Percentiles rank a stretch among this genome's conserved stretches.
Evolutionary conservation across 352 stramenopile genomes (phyloP).

Genomic region (Globisporangium okanoganense): DNA sequence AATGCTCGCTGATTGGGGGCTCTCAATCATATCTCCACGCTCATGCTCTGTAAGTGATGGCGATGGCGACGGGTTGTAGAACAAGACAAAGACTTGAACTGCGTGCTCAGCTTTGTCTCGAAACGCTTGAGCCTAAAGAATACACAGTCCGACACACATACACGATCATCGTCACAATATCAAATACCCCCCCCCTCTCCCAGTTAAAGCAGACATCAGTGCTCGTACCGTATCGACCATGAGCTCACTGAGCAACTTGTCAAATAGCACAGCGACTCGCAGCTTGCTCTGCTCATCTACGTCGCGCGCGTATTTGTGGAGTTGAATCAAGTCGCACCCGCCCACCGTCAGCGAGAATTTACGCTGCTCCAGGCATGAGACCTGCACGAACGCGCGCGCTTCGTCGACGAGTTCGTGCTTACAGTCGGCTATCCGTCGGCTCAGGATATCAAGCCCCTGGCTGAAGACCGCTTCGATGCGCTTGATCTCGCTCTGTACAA

Average conservation of each 20-base stretch:
- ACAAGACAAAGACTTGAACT: constrained; percentile 1
- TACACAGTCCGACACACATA: background rate
- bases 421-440: background rate
- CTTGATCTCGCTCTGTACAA: constrained; percentile 7
- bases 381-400: constrained; percentile 9
- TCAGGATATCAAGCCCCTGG: constrained; percentile 5
- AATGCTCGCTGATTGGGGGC: background rate
- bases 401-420: constrained; percentile 10
- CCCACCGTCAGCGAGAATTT: constrained; percentile 6
- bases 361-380: constrained; percentile 4
- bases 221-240: constrained; percentile 11
- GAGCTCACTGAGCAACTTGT: constrained; percentile 10
- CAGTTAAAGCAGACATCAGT: background rate
- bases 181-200: background rate
- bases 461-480: constrained; percentile 6
- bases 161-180: background rate
- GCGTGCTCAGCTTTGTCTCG: background rate
- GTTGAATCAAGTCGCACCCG: constrained; percentile 4
- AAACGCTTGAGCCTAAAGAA: constrained; percentile 2
- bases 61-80: constrained; percentile 4
- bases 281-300: constrained; percentile 14
- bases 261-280: constrained; percentile 9
- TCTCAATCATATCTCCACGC: background rate
- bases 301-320: constrained; percentile 9
- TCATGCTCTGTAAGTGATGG: background rate